Percentiles rank a stretch among this genome's conserved stretches.
Evolutionary conservation across 306 rosid species (phyloP).

Genomic region (Calophaca sinica): DNA sequence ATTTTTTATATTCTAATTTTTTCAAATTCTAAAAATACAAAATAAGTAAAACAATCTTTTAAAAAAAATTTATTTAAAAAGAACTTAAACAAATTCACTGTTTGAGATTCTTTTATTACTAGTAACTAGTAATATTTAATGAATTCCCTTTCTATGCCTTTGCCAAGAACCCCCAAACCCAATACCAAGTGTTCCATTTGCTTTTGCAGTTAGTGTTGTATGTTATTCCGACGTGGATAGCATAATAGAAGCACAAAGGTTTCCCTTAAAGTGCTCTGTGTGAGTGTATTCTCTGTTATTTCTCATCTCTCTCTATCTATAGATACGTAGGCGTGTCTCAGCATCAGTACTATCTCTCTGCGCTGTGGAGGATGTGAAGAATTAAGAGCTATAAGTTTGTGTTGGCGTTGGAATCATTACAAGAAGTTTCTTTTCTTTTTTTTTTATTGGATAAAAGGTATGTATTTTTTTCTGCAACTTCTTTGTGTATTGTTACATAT

Average conservation of each 20-base stretch:
- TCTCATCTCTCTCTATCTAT: neutral
- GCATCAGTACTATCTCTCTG: too few relatives aligned
- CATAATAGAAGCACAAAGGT: conserved; percentile 8
- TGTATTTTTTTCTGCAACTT: neutral
- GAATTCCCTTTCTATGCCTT: conserved; percentile 5
- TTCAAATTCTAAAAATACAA: too few relatives aligned
- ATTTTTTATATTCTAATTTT: too few relatives aligned
- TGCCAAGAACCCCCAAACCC: neutral
- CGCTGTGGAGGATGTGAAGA: conserved; percentile 12
- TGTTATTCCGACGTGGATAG: conserved; percentile 32
- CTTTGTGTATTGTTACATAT: neutral
- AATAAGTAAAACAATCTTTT: too few relatives aligned
- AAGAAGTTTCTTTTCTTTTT: too few relatives aligned
- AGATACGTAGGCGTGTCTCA: neutral
- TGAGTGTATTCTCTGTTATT: neutral
- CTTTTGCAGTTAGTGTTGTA: neutral
- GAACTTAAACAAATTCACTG: too few relatives aligned
- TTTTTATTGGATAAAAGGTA: neutral
- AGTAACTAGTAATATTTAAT: neutral
- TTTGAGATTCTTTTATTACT: too few relatives aligned
- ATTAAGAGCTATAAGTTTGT: neutral
- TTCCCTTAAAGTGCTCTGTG: conserved; percentile 1
- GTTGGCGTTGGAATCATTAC: neutral
- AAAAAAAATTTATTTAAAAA: too few relatives aligned
- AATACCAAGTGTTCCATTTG: neutral